Evolutionary conservation across 176 grass and related monocot genomes (phyloP), one percentile per base, ranked within the genome.

Genomic region (Tuctoria greenei): DNA sequence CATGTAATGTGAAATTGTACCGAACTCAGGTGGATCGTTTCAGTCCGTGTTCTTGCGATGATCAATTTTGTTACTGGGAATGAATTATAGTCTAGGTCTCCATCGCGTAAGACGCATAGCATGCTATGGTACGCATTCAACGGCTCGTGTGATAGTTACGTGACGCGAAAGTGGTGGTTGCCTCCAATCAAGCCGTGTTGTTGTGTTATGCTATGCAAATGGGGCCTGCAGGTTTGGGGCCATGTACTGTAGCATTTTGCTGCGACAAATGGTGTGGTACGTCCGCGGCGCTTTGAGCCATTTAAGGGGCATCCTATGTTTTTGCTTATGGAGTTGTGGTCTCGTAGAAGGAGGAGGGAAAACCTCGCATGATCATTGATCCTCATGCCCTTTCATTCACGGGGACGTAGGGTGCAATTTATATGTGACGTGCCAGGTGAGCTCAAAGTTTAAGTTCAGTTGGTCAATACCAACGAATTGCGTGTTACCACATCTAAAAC

Each of bases 231-330:
- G n/a, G 16, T 62, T 25, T 49, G 52, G 69, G 44, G 16, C 52
- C 86, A 41, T 40, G 4, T n/a, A 17, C 26, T 62, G 17, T 47
- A 42, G 8, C 38, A 41, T 50, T 73, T 68, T 37, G 4, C 3
- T 40, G 35, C 38, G 44, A 76, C 78, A 71, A 76, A 86, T 10
- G 64, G 67, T 34, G 62, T 4, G 25, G 23, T 50, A 17, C 6
- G 21, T 14, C 74, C 27, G 68, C 60, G 49, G 36, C 51, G 24
- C 28, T 36, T 11, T 1, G n/a, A 79, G 37, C 69, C 81, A 38
- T 79, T 83, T 64, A 50, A 80, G 45, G 75, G 75, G 75, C 47
- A 80, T 83, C 86, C 80, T 81, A 88, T 70, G 81, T 69, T 58
- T 23, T 58, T 58, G 51, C 10, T 58, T 25, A 10, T 12, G 51